Conservation (phyloP, 2,329 filamentous ascomycete genomes). For the Tolypocladium nubicola region DNA sequence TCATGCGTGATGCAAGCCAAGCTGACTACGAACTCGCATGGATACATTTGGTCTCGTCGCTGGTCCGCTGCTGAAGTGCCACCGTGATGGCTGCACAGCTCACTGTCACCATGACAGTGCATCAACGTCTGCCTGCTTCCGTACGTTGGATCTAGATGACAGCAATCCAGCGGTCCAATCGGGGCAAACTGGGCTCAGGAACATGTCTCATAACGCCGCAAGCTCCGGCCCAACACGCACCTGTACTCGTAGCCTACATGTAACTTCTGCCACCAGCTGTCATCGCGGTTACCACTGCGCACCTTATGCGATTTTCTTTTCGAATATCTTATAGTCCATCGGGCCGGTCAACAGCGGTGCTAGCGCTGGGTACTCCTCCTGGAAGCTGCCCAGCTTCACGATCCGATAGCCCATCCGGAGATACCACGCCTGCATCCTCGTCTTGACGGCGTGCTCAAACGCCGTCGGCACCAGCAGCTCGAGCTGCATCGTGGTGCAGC, state of each 20-base stretch:
- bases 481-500: constrained; percentile 17
- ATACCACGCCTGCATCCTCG: constrained; percentile 17
- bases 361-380: constrained; percentile 15
- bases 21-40: neutral
- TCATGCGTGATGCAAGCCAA: neutral
- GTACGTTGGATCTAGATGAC: neutral
- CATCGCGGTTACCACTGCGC: neutral
- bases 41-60: neutral
- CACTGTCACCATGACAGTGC: neutral
- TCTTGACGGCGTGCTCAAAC: constrained; percentile 15
- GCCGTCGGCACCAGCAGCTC: constrained; percentile 16
- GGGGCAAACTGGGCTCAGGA: neutral
- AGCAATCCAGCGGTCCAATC: neutral
- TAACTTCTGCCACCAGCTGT: neutral
- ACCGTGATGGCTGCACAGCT: neutral
- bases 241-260: no score
- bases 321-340: constrained; percentile 16
- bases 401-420: constrained; percentile 15
- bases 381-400: constrained; percentile 15
- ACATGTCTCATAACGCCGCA: neutral
- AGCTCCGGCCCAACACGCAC: neutral
- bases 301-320: constrained; percentile 10
- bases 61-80: neutral
- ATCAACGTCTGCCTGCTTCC: neutral
- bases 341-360: constrained; percentile 14